A percentile compares a stretch with the other conserved stretches of the same genome.
phyloP scores from a whole-genome alignment of 2,329 filamentous ascomycete genomes.

The Botrytis hyacinthi region DNA sequence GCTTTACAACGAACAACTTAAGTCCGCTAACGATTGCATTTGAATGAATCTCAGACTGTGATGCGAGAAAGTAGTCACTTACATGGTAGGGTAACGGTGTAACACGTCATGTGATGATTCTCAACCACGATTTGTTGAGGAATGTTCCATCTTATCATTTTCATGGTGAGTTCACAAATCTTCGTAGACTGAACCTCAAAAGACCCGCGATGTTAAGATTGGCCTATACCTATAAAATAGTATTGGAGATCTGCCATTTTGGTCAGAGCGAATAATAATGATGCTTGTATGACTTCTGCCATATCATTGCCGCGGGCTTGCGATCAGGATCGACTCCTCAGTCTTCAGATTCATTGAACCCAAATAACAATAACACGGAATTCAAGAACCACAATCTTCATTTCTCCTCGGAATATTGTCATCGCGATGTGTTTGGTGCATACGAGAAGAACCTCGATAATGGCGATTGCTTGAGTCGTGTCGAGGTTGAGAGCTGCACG shows the following conservation, averaged over 20 bases:
- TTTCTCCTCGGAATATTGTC: not conserved
- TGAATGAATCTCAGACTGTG: not conserved
- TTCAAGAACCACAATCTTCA: no score
- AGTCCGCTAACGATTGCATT: not conserved
- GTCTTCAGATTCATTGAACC: no score
- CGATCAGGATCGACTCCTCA: not conserved
- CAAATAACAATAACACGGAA: no score
- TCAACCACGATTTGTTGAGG: not conserved
- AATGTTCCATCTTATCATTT: not conserved
- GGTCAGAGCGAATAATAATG: not conserved
- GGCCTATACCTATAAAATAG: not conserved
- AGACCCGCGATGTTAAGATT: not conserved
- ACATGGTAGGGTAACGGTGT: no score
- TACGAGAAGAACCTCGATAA: not conserved
- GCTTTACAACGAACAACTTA: not conserved
- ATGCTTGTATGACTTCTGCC: not conserved
- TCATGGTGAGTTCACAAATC: not conserved
- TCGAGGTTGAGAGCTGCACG: not conserved
- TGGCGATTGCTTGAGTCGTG: not conserved
- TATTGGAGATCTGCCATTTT: not conserved
- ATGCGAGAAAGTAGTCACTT: not conserved
- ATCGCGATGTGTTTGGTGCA: not conserved
- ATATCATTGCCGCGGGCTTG: not conserved
- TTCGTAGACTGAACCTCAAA: not conserved
- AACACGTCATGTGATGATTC: not conserved